These are phyloP conservation scores for Ogataea saltuana DNA, from an alignment of 805 yeast species.

Conservation along the genomic window DNA sequence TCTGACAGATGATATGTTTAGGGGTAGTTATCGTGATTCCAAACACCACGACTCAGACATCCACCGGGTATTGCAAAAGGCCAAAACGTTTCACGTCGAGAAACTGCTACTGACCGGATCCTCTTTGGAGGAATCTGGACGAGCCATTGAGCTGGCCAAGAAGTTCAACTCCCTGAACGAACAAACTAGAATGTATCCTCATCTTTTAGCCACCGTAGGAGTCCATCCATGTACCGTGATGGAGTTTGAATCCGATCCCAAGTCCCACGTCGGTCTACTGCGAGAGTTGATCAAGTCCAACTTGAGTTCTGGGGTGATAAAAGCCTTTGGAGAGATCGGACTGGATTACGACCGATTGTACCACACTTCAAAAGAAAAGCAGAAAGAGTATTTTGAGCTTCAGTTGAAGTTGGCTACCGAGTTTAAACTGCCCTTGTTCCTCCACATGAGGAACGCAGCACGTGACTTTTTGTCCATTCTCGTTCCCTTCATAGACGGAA, in stretches of 20 bases:
- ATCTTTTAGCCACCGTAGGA: constrained; percentile 74
- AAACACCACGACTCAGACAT: constrained; percentile 70
- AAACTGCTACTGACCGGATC: constrained; percentile 84
- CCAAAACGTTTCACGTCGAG: constrained; percentile 62
- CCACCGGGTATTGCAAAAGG: constrained; percentile 62
- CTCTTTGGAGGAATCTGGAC: constrained; percentile 61
- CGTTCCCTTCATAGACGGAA: constrained; percentile 56
- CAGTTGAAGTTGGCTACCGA: constrained; percentile 71
- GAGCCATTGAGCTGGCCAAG: constrained; percentile 58
- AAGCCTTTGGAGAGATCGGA: constrained; percentile 94
- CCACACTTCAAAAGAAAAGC: constrained; percentile 69
- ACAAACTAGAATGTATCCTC: constrained; percentile 28
- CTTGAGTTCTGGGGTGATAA: constrained; percentile 50
- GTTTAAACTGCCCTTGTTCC: constrained; percentile 70
- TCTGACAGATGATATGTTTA: constrained; percentile 85
- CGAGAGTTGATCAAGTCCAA: constrained; percentile 52
- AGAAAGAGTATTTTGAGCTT: constrained; percentile 60
- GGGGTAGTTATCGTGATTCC: constrained; percentile 69
- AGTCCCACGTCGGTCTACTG: constrained; percentile 48
- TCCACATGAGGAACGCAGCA: constrained; percentile 87
- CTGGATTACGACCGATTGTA: constrained; percentile 89
- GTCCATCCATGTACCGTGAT: constrained; percentile 91
- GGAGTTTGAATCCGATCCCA: constrained; percentile 44
- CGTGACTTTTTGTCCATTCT: constrained; percentile 72
- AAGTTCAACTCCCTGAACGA: constrained; percentile 14